Conservation (phyloP, 768 basidiomycete species). For the Phlebiopsis gigantea region DNA sequence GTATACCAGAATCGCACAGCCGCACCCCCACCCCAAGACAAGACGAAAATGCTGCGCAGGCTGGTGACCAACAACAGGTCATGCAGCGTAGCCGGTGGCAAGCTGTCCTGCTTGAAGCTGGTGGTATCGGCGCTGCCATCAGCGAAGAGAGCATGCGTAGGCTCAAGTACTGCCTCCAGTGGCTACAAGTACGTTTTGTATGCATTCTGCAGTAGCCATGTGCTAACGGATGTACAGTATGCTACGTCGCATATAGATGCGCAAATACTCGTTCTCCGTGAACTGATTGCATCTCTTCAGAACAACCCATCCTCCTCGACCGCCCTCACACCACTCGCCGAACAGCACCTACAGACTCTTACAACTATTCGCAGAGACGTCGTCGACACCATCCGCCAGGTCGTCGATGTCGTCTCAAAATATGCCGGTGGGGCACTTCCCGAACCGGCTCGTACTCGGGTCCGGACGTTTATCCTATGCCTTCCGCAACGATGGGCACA, state of each 20-base stretch:
- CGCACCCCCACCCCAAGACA: slow-evolving; percentile 8
- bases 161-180: slow-evolving; percentile 80
- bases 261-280: slow-evolving; percentile 78
- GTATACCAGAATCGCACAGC: slow-evolving; percentile 7
- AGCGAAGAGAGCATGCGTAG: slow-evolving; percentile 89
- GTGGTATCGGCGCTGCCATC: slow-evolving; percentile 81
- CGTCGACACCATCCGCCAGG: slow-evolving; percentile 84
- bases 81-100: slow-evolving; percentile 82
- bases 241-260: slow-evolving; percentile 85
- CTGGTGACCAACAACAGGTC: slow-evolving; percentile 43
- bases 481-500: slow-evolving; percentile 81
- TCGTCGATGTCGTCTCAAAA: slow-evolving; percentile 80
- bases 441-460: slow-evolving; percentile 71
- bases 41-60: slow-evolving; percentile 14
- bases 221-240: slow-evolving; percentile 43
- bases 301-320: slow-evolving; percentile 30
- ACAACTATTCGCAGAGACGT: slow-evolving; percentile 73
- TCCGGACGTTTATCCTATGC: slow-evolving; percentile 71
- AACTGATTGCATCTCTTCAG: slow-evolving; percentile 73
- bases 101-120: slow-evolving; percentile 77
- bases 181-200: slow-evolving; percentile 59
- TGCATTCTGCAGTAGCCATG: background rate
- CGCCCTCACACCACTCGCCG: slow-evolving; percentile 24
- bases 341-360: slow-evolving; percentile 61
- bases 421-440: slow-evolving; percentile 86